A percentile compares a stretch with the other conserved stretches of the same genome.
Conservation (phyloP, 192 early-diverging fungal species). For the Geranomyces variabilis region DNA sequence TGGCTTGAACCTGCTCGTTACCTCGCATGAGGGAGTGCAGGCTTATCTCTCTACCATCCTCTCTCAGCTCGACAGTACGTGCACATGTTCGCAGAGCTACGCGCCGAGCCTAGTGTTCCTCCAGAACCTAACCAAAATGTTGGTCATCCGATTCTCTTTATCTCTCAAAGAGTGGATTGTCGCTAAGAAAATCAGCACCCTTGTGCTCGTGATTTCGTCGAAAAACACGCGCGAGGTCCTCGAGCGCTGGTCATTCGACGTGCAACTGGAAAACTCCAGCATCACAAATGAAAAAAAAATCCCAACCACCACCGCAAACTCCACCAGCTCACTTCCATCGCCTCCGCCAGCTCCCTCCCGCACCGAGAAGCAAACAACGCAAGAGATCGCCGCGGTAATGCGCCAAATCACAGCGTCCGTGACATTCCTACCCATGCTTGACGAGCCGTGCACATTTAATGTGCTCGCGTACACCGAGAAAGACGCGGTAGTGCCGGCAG, state of each 20-base stretch:
- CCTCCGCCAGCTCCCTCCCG: neutral
- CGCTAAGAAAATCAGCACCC: constrained; percentile 72
- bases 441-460: constrained; percentile 89
- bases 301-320: neutral
- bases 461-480: constrained; percentile 86
- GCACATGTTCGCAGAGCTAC: neutral
- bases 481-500: constrained; percentile 81
- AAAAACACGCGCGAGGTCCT: constrained; percentile 79
- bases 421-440: constrained; percentile 86
- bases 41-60: constrained; percentile 78
- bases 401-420: constrained; percentile 90
- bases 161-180: constrained; percentile 72
- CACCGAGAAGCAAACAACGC: constrained; percentile 64
- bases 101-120: no score
- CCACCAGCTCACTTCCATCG: neutral
- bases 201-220: constrained; percentile 87
- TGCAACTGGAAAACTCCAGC: constrained; percentile 57
- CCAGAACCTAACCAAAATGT: neutral
- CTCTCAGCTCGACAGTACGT: constrained; percentile 77
- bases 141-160: neutral
- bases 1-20: constrained; percentile 81
- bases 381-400: constrained; percentile 87
- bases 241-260: constrained; percentile 96
- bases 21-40: constrained; percentile 71
- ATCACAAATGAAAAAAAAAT: no score